Percentiles rank a stretch among this genome's conserved stretches.
Conservation (phyloP, 129 eudicot genomes). For the sunflower (Helianthus annuus) region DNA sequence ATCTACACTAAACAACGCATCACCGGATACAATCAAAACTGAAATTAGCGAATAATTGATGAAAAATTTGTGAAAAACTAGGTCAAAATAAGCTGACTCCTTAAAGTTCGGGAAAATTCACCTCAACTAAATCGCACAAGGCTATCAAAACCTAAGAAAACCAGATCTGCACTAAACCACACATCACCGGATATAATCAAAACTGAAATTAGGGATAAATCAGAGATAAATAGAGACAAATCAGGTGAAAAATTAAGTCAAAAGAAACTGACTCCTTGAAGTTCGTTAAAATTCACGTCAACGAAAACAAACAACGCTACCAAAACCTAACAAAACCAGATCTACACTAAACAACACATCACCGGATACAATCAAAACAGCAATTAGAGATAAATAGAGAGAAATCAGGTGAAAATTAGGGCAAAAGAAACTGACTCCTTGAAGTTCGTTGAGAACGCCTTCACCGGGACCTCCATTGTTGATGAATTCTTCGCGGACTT, state of each 20-base stretch:
- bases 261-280: no score
- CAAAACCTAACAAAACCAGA: conserved; percentile 13
- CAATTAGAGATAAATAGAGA: background rate
- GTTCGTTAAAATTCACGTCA: background rate
- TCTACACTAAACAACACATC: conserved; percentile 32
- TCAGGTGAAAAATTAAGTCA: background rate
- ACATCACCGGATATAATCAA: background rate
- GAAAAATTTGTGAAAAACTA: no score
- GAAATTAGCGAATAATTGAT: background rate
- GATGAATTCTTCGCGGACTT: conserved; percentile 74
- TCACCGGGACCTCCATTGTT: conserved; percentile 74
- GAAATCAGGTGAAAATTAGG: background rate
- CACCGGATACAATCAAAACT: background rate
- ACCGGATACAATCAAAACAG: background rate
- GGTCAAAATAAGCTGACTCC: conserved; percentile 41
- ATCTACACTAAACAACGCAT: conserved; percentile 32
- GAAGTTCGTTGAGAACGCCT: conserved; percentile 40
- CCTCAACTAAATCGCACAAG: background rate
- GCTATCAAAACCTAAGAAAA: background rate
- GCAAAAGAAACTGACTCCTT: no score
- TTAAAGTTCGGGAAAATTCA: conserved; percentile 51
- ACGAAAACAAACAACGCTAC: background rate
- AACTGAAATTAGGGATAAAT: no score
- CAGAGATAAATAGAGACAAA: background rate
- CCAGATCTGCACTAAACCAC: conserved; percentile 32